Conservation (phyloP, 164 flowering plant species). For the Liquidambar formosana region DNA sequence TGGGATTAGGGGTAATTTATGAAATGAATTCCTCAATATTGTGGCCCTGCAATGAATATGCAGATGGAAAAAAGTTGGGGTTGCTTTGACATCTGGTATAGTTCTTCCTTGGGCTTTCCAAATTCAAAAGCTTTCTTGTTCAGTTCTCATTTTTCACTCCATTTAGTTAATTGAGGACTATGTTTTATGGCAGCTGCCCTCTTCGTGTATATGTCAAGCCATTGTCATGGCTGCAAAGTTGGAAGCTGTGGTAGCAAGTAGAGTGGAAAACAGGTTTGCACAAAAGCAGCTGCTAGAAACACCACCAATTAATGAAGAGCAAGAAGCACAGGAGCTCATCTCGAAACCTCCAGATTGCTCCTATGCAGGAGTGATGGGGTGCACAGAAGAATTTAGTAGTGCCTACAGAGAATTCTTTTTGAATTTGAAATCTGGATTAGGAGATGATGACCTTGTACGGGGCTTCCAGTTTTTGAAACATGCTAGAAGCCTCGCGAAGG, state of each 20-base stretch:
- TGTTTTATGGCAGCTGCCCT: constrained; percentile 56
- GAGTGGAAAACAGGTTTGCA: constrained; percentile 23
- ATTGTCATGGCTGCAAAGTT: constrained; percentile 68
- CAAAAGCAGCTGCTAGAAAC: constrained; percentile 6
- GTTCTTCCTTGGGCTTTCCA: neutral
- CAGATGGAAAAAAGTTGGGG: neutral
- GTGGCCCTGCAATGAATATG: neutral
- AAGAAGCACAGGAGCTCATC: constrained; percentile 3
- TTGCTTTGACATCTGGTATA: constrained; percentile 2
- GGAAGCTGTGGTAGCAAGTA: constrained; percentile 48
- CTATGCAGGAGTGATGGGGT: constrained; percentile 7
- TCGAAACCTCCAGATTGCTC: constrained; percentile 3
- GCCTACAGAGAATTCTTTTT: constrained; percentile 40
- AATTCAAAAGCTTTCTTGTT: neutral
- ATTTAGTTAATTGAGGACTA: neutral
- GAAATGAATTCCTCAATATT: neutral
- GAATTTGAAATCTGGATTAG: constrained; percentile 41
- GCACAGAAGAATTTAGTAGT: constrained; percentile 12
- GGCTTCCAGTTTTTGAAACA: constrained; percentile 38
- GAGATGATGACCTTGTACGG: constrained; percentile 26
- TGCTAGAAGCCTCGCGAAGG: constrained; percentile 44
- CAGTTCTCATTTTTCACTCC: neutral
- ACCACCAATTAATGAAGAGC: constrained; percentile 7
- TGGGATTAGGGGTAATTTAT: neutral
- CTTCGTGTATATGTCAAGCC: constrained; percentile 65